A percentile compares a stretch with the other conserved stretches of the same genome.
Conservation (phyloP, 2,329 filamentous ascomycete species). For the Capronia americana region DNA sequence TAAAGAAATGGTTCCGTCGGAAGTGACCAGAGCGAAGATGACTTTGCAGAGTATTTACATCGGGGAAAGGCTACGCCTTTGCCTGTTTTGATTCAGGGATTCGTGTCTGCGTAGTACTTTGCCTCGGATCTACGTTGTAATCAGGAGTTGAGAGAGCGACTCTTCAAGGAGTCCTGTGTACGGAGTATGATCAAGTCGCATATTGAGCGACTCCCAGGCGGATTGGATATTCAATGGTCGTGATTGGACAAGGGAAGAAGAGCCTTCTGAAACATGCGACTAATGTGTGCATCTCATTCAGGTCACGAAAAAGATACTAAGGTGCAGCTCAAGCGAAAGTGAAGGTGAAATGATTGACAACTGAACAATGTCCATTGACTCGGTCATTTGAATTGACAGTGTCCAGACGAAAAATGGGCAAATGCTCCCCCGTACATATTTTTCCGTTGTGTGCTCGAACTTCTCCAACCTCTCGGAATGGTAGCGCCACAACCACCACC, state of each 20-base stretch:
- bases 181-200: neutral
- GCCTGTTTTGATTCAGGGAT: too few relatives aligned
- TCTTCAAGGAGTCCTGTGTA: too few relatives aligned
- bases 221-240: neutral
- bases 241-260: too few relatives aligned
- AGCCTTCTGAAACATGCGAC: too few relatives aligned
- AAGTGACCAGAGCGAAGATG: neutral
- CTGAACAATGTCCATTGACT: neutral
- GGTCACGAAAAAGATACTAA: too few relatives aligned
- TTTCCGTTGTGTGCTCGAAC: neutral
- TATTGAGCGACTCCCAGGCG: neutral
- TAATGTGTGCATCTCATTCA: too few relatives aligned
- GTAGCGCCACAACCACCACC: neutral
- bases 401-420: neutral
- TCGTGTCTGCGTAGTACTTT: too few relatives aligned
- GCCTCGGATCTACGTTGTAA: too few relatives aligned
- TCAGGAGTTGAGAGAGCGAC: neutral
- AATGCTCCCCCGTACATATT: neutral
- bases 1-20: neutral
- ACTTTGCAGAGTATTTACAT: neutral
- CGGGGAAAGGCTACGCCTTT: neutral
- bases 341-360: neutral
- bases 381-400: neutral
- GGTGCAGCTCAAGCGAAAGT: too few relatives aligned
- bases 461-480: neutral